Evolutionary conservation across 2,329 filamentous ascomycete genomes (phyloP), one percentile per base, ranked within the genome.

Genomic region (Trichophyton simii): DNA sequence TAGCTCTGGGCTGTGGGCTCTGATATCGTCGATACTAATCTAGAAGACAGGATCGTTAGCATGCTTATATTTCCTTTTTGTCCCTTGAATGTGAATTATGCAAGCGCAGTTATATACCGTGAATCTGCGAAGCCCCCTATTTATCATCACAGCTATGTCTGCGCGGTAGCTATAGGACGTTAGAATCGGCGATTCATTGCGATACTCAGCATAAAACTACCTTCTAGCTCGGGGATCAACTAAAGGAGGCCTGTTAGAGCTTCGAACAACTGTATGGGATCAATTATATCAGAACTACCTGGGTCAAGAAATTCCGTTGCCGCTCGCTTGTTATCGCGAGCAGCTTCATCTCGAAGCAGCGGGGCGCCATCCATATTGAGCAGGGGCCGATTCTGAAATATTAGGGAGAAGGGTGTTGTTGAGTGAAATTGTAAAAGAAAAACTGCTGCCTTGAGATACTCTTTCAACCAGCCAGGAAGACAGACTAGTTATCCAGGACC

Each of bases 291-390:
- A 50, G 18, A 31, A 75, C 86, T 70, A 82, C 91, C 86, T 64
- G 92, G 92, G 79, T 96, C 92, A 50, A 97, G 84, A 71, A 97
- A 96, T 73, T 96, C 91, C 69, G 87, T 83, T n/a, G 90, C 91
- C 66, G 87, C 84, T 69, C 90, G 87, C 73, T 96, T 84, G 69
- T 91, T 89, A 77, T 95, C 87, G 68, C 85, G 83, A 68, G 87
- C 85, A 31, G 66, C 57, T 60, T 64, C 63, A 64, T 63, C 61
- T 9, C 36, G 57, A 28, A 60, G 57, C 34, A 22, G 48, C 34
- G 58, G 58, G 42, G 36, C 22, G 15, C 28, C 28, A 31, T 60
- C 59, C 63, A 64, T 64, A 7, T 54, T 61, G 28, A 3, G 25
- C 8, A 6, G 15, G 20, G 13, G 31, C 25, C 4, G 1, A 3